A percentile compares a stretch with the other conserved stretches of the same genome.
Conservation (phyloP, 352 stramenopile species). For the Pythium aristosporum region DNA sequence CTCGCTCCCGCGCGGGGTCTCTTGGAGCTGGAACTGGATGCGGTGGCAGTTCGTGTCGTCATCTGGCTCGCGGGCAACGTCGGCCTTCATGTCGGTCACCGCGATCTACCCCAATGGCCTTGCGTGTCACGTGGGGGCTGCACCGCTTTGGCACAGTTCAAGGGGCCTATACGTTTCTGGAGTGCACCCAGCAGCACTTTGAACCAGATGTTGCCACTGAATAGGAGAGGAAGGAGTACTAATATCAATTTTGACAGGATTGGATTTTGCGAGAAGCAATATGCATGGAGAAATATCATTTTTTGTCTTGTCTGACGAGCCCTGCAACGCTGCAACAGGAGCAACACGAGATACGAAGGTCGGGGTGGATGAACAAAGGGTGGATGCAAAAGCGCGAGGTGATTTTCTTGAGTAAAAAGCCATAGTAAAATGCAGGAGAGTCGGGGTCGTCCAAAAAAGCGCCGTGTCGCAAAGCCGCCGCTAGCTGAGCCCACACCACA, state of each 20-base stretch:
- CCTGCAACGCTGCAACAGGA: too few relatives aligned
- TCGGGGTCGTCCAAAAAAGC: neutral
- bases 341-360: neutral
- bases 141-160: neutral
- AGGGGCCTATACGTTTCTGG: neutral
- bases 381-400: neutral
- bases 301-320: constrained; percentile 1
- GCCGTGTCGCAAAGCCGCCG: neutral
- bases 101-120: neutral
- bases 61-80: neutral
- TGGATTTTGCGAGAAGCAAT: neutral
- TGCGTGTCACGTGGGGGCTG: neutral
- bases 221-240: neutral
- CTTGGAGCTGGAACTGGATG: constrained; percentile 17
- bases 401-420: constrained; percentile 1
- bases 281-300: neutral
- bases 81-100: neutral
- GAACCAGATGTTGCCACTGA: neutral
- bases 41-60: constrained; percentile 10
- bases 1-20: constrained; percentile 13
- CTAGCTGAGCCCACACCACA: neutral
- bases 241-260: neutral
- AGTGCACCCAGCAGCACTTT: neutral
- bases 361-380: neutral
- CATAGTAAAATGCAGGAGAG: constrained; percentile 6